Evolutionary conservation across 495 filamentous ascomycete species (phyloP).

Genomic region (Lasiosphaeria miniovina): DNA sequence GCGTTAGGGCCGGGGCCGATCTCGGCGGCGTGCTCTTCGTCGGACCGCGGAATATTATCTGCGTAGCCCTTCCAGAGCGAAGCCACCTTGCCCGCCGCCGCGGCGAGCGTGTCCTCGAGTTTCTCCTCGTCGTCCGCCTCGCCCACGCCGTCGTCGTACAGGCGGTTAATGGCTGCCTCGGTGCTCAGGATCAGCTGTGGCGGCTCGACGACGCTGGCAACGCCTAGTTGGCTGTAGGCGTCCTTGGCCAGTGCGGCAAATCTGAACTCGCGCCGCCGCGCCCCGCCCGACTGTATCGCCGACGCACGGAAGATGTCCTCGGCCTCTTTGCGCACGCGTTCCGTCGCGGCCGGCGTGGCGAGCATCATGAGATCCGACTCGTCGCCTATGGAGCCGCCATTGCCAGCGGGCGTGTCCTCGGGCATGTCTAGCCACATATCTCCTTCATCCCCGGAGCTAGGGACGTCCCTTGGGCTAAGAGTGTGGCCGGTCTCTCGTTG

Average conservation of each 20-base stretch:
- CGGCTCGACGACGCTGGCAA: slow-evolving; percentile 44
- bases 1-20: slow-evolving; percentile 64
- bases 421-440: slow-evolving; percentile 36
- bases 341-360: slow-evolving; percentile 45
- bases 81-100: slow-evolving; percentile 53
- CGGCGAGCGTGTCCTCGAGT: slow-evolving; percentile 53
- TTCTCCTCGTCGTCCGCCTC: slow-evolving; percentile 52
- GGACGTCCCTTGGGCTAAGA: slow-evolving; percentile 2
- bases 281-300: slow-evolving; percentile 33
- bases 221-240: slow-evolving; percentile 43
- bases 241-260: slow-evolving; percentile 52
- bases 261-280: slow-evolving; percentile 36
- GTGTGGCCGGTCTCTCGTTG: no score
- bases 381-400: slow-evolving; percentile 20
- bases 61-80: slow-evolving; percentile 57
- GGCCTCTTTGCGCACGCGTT: slow-evolving; percentile 42
- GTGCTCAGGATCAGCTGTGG: slow-evolving; percentile 57
- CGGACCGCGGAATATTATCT: slow-evolving; percentile 40
- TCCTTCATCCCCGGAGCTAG: slow-evolving; percentile 23
- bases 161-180: slow-evolving; percentile 46
- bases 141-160: slow-evolving; percentile 57
- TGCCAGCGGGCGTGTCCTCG: slow-evolving; percentile 4
- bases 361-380: slow-evolving; percentile 47
- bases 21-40: slow-evolving; percentile 52
- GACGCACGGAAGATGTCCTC: slow-evolving; percentile 46